phyloP scores from a whole-genome alignment of 768 basidiomycete species.

The Pleurotus ostreatus region DNA sequence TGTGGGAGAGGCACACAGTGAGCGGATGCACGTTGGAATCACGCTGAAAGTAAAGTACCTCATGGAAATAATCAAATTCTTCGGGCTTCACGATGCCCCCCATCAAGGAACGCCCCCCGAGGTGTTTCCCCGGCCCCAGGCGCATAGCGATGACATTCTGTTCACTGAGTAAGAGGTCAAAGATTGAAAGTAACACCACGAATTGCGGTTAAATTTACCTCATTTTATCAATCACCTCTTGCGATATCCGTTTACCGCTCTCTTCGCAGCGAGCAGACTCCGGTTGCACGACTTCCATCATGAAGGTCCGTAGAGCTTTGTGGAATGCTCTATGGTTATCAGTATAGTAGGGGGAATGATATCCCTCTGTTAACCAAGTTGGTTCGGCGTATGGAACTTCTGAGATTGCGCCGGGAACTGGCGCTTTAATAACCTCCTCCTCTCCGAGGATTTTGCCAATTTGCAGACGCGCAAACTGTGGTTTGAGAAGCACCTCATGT shows the following conservation, averaged over 20 bases:
- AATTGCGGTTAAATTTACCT: constrained; percentile 42
- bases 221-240: constrained; percentile 81
- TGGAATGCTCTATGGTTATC: constrained; percentile 76
- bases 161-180: constrained; percentile 40
- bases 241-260: constrained; percentile 80
- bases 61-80: constrained; percentile 95
- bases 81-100: constrained; percentile 74
- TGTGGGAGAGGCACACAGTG: constrained; percentile 19
- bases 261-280: constrained; percentile 82
- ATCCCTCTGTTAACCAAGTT: constrained; percentile 69
- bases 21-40: not conserved
- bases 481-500: constrained; percentile 70
- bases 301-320: constrained; percentile 68
- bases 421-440: constrained; percentile 49
- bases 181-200: not conserved
- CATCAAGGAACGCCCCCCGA: constrained; percentile 72
- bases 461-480: constrained; percentile 68
- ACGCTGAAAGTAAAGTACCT: constrained; percentile 36
- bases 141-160: constrained; percentile 85
- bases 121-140: constrained; percentile 85
- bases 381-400: constrained; percentile 84
- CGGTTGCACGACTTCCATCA: constrained; percentile 67
- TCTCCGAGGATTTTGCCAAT: constrained; percentile 61
- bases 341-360: constrained; percentile 73
- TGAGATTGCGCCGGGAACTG: constrained; percentile 60